phyloP scores from a whole-genome alignment of 2,329 filamentous ascomycete genomes.

The Thelonectria discophora region DNA sequence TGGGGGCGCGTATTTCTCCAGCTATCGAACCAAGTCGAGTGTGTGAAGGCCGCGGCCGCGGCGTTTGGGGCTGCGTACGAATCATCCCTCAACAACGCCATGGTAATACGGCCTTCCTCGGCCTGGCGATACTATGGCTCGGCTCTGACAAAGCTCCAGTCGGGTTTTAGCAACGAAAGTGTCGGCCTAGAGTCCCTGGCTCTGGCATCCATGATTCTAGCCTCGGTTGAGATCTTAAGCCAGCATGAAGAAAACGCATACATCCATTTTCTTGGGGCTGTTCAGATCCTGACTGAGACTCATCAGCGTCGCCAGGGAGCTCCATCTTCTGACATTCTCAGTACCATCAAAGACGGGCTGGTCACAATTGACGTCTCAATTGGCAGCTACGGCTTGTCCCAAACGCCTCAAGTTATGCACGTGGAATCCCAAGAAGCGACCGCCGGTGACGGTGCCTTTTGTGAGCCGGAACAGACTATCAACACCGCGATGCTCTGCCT shows the following conservation, averaged over 20 bases:
- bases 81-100: background rate
- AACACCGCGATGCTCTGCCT: slow-evolving; percentile 1
- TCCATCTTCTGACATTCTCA: background rate
- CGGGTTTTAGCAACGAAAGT: background rate
- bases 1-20: slow-evolving; percentile 1
- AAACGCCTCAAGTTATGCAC: background rate
- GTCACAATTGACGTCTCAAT: background rate
- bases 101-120: background rate
- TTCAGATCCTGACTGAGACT: background rate
- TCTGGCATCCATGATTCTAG: background rate
- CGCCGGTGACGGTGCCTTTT: background rate
- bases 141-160: background rate
- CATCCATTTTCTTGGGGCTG: background rate
- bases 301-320: background rate
- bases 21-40: slow-evolving; percentile 1
- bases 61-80: slow-evolving; percentile 1
- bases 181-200: background rate
- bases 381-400: background rate
- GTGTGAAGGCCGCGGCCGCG: background rate
- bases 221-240: background rate
- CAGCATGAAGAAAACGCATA: background rate
- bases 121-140: slow-evolving; percentile 1
- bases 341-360: background rate
- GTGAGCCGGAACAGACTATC: background rate
- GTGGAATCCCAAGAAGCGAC: background rate